Base-by-base conservation (phyloP, 2,329 filamentous ascomycete species). In the Rhinocladiella mackenziei region DNA sequence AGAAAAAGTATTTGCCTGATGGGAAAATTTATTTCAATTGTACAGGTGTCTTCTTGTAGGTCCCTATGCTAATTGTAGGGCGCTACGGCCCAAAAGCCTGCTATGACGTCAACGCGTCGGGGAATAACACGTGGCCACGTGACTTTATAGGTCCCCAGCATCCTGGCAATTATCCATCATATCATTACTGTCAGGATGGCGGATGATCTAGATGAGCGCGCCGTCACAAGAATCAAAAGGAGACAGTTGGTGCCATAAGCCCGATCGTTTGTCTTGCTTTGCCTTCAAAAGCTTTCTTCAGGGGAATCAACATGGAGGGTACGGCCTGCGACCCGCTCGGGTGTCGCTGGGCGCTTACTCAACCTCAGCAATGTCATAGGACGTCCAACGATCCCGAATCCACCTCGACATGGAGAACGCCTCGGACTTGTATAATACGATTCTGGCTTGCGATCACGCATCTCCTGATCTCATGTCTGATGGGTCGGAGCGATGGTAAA, bases 41-140 rank as follows among this genome's bases (percentile, higher is more conserved):
- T 22, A 9, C 4, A 22, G 17, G 9, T 22, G 18, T 10, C 8
- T 35, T 35, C 4, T 11, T n/a, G 17, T 19, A 22, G 19, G 10
- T 11, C 7, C 7, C 5, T 22, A 6, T 11, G 5, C 4, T n/a
- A n/a, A 20, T 9, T 35, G 11, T 6, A 10, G 5, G 15, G 7
- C 9, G 18, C 5, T 6, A 35, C 10, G 28, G 11, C 17, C n/a
- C n/a, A 18, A 39, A 13, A 18, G 1, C 10, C n/a, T n/a, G 7
- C 6, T 34, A 43, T 52, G 49, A 52, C 49, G 49, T 52, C 44
- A 40, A 43, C 42, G 45, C 42, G 45, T 39, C 38, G 34, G 23
- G 45, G 18, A 23, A 10, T 6, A 35, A 45, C 47, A 28, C 47
- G 43, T 13, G 14, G 32, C 37, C 44, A 47, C 44, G 37, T 47